Evolutionary conservation across 805 yeast species (phyloP).

Genomic region (Myxozyma lipomycoides): DNA sequence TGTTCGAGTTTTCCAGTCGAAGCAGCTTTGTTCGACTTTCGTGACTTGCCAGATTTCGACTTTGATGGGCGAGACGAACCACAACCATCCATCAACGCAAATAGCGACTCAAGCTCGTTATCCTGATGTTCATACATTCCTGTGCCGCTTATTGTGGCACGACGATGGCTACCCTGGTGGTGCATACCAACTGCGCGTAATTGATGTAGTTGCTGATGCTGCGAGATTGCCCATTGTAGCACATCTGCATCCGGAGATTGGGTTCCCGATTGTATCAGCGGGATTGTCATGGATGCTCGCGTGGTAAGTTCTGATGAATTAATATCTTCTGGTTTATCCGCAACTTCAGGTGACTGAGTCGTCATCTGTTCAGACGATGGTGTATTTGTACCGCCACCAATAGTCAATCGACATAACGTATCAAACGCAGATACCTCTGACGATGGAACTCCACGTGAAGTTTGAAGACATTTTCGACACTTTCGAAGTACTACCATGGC

Average conservation of each 20-base stretch:
- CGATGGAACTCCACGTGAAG: slow-evolving; percentile 9
- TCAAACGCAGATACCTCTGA: slow-evolving; percentile 15
- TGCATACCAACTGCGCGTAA: neutral
- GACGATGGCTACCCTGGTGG: neutral
- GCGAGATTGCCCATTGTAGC: slow-evolving; percentile 21
- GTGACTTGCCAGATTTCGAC: neutral
- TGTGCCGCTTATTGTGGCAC: neutral
- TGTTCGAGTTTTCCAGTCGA: neutral
- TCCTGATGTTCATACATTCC: slow-evolving; percentile 7
- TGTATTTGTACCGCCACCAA: neutral
- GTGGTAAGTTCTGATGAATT: neutral
- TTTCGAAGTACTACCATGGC: slow-evolving; percentile 51
- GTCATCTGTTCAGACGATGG: neutral
- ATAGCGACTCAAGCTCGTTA: slow-evolving; percentile 18
- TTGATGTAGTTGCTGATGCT: slow-evolving; percentile 18
- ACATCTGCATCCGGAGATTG: slow-evolving; percentile 22
- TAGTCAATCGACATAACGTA: slow-evolving; percentile 4
- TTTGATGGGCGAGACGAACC: neutral
- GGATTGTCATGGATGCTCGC: slow-evolving; percentile 22
- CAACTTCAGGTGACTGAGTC: neutral
- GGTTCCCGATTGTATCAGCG: slow-evolving; percentile 16
- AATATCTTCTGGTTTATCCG: neutral
- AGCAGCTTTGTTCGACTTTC: slow-evolving; percentile 2
- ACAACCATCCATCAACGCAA: slow-evolving; percentile 24
- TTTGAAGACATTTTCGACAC: slow-evolving; percentile 27